A percentile compares a stretch with the other conserved stretches of the same genome.
phyloP scores from a whole-genome alignment of 2,329 filamentous ascomycete genomes.

The Pseudogymnoascus sp. region DNA sequence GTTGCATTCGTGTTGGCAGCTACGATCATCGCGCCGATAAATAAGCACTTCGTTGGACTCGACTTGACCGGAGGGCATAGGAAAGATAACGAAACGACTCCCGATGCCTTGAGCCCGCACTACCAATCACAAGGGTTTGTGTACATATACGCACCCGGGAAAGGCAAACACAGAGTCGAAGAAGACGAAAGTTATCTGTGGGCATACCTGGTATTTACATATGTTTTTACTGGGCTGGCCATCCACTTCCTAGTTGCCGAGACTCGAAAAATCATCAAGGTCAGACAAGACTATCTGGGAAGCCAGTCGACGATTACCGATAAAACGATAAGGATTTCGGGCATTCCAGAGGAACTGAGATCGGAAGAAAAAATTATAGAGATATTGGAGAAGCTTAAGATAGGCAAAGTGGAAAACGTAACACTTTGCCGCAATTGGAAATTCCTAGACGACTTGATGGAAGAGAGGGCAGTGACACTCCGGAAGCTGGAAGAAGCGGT shows the following conservation, averaged over 20 bases:
- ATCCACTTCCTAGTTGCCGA: conserved; percentile 76
- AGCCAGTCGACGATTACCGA: conserved; percentile 94
- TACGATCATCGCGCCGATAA: conserved; percentile 76
- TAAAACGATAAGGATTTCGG: conserved; percentile 82
- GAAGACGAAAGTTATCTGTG: conserved; percentile 54
- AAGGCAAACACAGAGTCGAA: conserved; percentile 13
- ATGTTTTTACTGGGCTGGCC: conserved; percentile 76
- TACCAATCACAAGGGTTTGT: conserved; percentile 1
- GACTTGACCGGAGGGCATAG: conserved; percentile 1
- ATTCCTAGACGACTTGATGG: conserved; percentile 66
- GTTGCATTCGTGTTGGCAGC: conserved; percentile 75
- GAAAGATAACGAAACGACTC: background rate
- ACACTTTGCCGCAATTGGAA: conserved; percentile 83
- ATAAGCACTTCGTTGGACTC: conserved; percentile 51
- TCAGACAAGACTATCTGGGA: conserved; percentile 84
- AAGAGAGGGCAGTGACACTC: conserved; percentile 54
- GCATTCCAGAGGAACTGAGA: conserved; percentile 70
- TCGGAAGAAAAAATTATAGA: conserved; percentile 77
- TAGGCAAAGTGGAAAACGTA: conserved; percentile 84
- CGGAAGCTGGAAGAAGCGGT: conserved; percentile 74
- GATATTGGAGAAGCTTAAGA: conserved; percentile 77
- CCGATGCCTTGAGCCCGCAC: background rate
- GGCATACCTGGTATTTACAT: conserved; percentile 92
- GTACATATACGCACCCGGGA: conserved; percentile 12
- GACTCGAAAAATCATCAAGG: conserved; percentile 75